Base-by-base conservation (phyloP, 1,139 yeast genomes). In the Hansenula anomala region DNA sequence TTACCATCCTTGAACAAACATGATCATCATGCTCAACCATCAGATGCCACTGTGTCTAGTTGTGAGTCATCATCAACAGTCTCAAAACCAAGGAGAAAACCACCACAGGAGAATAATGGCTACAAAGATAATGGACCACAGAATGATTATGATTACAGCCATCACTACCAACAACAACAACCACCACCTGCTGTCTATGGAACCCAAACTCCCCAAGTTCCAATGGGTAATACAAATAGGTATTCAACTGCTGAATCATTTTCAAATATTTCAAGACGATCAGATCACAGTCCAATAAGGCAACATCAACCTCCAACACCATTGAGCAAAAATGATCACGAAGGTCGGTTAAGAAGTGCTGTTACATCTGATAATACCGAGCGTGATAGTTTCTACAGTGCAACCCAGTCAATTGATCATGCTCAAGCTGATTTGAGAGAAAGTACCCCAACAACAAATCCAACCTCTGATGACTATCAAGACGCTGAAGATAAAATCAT, bases 51-150 rank as follows among this genome's bases (percentile, higher is more conserved):
- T 17, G 12, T 6, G 17, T 14, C 6, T 3, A 32, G 34, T n/a
- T 26, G 24, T 3, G 17, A n/a, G 13, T 36, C 39, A 3, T 18
- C 34, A 8, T 13, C 19, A 5, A 26, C 11, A 6, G 22, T 20
- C n/a, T 11, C 36, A 4, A 42, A 36, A 11, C 40, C 39, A 18
- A 36, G 34, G 32, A 42, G 43, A 27, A 42, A 40, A 28, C 43
- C 45, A 8, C 45, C 45, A 8, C 33, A 15, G 11, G 13, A 14
- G 3, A 17, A 25, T 19, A 25, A 15, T 16, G 14, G 3, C 24
- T n/a, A n/a, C n/a, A n/a, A n/a, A n/a, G 34, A 33, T 40, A 36
- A n/a, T 26, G 8, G 4, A 28, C 22, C 26, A 30, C 26, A 27
- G 6, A 20, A 20, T 20, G 9, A 7, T 11, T 25, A 26, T n/a